A percentile compares a stretch with the other conserved stretches of the same genome.
These are phyloP conservation scores for Entoloma clypeatum DNA, from an alignment of 1,284 basidiomycete species.

Conservation along the genomic window DNA sequence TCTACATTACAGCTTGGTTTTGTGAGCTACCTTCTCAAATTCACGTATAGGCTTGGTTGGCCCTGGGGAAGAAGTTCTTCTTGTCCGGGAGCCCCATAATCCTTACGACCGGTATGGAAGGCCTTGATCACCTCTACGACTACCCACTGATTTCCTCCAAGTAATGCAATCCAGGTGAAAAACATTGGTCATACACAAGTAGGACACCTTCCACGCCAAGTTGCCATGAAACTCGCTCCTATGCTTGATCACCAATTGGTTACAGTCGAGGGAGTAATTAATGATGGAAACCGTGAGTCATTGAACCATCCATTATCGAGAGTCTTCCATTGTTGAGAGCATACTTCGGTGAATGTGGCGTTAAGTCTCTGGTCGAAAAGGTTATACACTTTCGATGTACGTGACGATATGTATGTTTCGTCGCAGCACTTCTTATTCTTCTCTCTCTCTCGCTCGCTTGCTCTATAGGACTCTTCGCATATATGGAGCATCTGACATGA, in stretches of 20 bases:
- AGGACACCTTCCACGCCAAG: conserved; percentile 69
- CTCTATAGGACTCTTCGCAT: conserved; percentile 64
- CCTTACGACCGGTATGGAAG: conserved; percentile 55
- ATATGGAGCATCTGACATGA: conserved; percentile 60
- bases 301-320: not conserved
- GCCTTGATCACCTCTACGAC: conserved; percentile 11
- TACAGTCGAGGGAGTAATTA: conserved; percentile 73
- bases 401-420: conserved; percentile 14
- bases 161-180: conserved; percentile 75
- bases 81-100: conserved; percentile 69
- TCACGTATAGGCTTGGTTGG: conserved; percentile 61
- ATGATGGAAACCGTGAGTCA: conserved; percentile 65
- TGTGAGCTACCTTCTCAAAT: conserved; percentile 7
- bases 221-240: conserved; percentile 61
- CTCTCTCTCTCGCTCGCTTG: conserved; percentile 7
- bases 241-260: conserved; percentile 64
- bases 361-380: conserved; percentile 39
- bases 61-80: conserved; percentile 70
- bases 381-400: conserved; percentile 61
- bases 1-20: conserved; percentile 6
- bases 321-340: conserved; percentile 6
- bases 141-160: conserved; percentile 22
- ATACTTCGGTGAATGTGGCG: conserved; percentile 10
- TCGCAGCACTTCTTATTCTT: conserved; percentile 1
- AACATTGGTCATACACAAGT: conserved; percentile 75